phyloP scores from a whole-genome alignment of 2,329 filamentous ascomycete genomes.

The Nigrospora oryzae region DNA sequence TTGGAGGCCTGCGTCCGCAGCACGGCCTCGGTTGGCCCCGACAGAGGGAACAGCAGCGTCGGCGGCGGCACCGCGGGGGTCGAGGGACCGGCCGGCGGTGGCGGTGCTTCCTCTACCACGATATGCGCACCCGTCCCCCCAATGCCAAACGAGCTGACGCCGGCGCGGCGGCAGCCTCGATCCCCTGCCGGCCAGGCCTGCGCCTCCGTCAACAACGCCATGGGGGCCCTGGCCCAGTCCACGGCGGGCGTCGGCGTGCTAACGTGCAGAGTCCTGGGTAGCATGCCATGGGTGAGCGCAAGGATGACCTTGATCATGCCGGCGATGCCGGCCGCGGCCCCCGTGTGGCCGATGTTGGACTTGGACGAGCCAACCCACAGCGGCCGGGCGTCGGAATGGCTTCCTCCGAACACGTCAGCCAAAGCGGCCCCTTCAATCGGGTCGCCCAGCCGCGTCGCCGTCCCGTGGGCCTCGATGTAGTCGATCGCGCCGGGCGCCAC shows the following conservation, averaged over 20 bases:
- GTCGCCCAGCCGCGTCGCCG: slow-evolving; percentile 18
- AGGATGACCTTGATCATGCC: slow-evolving; percentile 26
- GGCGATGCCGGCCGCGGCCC: slow-evolving; percentile 20
- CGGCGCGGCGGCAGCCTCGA: slow-evolving; percentile 20
- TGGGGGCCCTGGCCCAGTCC: slow-evolving; percentile 15
- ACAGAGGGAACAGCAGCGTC: slow-evolving; percentile 15
- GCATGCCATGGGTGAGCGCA: slow-evolving; percentile 25
- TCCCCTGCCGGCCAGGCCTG: slow-evolving; percentile 9
- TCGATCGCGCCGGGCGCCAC: slow-evolving; percentile 14
- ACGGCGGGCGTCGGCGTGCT: slow-evolving; percentile 21
- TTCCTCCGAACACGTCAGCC: slow-evolving; percentile 9
- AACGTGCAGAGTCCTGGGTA: slow-evolving; percentile 25
- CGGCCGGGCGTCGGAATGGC: slow-evolving; percentile 5
- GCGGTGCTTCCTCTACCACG: slow-evolving; percentile 24
- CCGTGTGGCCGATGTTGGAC: slow-evolving; percentile 26
- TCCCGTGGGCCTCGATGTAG: slow-evolving; percentile 24
- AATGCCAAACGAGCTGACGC: slow-evolving; percentile 31
- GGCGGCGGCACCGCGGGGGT: background rate
- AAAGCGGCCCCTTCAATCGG: slow-evolving; percentile 12
- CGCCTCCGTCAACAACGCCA: slow-evolving; percentile 13
- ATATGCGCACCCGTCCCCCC: slow-evolving; percentile 23
- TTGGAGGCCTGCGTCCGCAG: slow-evolving; percentile 12
- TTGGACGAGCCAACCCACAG: slow-evolving; percentile 24
- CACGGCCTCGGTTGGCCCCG: slow-evolving; percentile 14
- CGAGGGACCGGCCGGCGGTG: background rate